A percentile compares a stretch with the other conserved stretches of the same genome.
Evolutionary conservation across 2,329 filamentous ascomycete species (phyloP).

Genomic region (Camptophora hylomeconis): DNA sequence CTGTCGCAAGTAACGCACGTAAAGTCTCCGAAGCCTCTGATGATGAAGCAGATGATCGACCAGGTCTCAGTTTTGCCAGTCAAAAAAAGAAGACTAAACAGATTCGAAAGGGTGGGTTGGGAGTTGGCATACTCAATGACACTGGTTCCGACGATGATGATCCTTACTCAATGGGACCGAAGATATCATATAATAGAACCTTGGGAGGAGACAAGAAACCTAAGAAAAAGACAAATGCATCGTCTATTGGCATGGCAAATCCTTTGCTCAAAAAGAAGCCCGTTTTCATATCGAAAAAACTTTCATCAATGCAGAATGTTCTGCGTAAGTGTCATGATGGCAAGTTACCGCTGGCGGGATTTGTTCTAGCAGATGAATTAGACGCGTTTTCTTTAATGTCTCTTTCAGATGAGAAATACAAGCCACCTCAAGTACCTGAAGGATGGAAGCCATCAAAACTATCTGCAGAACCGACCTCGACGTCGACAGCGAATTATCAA

Average conservation of each 20-base stretch:
- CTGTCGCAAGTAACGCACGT: background rate
- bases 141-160: constrained; percentile 92
- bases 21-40: constrained; percentile 21
- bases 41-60: constrained; percentile 22
- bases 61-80: constrained; percentile 21
- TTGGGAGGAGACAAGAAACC: constrained; percentile 76
- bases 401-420: constrained; percentile 32
- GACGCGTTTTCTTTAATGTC: constrained; percentile 35
- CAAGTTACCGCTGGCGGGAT: constrained; percentile 26
- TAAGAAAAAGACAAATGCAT: constrained; percentile 42
- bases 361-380: constrained; percentile 45
- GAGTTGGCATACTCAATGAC: constrained; percentile 81
- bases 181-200: constrained; percentile 72
- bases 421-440: constrained; percentile 28
- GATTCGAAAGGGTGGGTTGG: constrained; percentile 55
- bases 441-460: constrained; percentile 59
- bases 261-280: constrained; percentile 54
- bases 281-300: constrained; percentile 61
- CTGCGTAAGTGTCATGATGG: constrained; percentile 71
- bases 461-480: constrained; percentile 17
- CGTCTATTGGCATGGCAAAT: constrained; percentile 42
- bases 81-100: constrained; percentile 38
- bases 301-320: constrained; percentile 27
- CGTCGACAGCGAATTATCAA: background rate
- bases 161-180: constrained; percentile 81